phyloP scores from a whole-genome alignment of 805 yeast species.

The Spathaspora sp. region DNA sequence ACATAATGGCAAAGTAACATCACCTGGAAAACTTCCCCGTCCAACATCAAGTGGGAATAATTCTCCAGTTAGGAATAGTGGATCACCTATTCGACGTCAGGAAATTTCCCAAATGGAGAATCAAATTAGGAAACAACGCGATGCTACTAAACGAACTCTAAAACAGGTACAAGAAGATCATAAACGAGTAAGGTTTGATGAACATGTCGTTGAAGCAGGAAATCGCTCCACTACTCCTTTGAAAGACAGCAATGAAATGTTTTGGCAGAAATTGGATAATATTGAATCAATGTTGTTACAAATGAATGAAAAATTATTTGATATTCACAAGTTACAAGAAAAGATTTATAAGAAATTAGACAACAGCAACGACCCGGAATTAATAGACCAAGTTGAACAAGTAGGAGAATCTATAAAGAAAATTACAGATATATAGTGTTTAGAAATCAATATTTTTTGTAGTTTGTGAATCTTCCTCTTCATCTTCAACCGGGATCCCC shows the following conservation, averaged over 20 bases:
- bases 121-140: conserved; percentile 17
- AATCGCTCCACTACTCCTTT: not conserved
- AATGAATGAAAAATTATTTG: conserved; percentile 1
- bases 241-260: not conserved
- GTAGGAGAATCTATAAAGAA: not conserved
- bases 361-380: not conserved
- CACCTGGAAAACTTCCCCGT: not conserved
- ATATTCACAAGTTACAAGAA: not conserved
- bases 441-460: conserved; percentile 35
- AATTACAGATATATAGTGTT: not conserved
- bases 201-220: not conserved
- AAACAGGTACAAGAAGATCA: not conserved
- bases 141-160: not conserved
- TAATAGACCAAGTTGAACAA: not conserved
- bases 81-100: conserved; percentile 32
- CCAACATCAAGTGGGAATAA: not conserved
- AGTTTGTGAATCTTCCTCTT: conserved; percentile 24
- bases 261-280: not conserved
- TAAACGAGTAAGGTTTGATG: conserved; percentile 7
- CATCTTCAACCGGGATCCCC: conserved; percentile 96
- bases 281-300: conserved; percentile 1
- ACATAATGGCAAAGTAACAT: too few relatives aligned
- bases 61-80: conserved; percentile 25
- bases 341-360: conserved; percentile 1
- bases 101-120: conserved; percentile 26